A percentile compares a stretch with the other conserved stretches of the same genome.
Conservation (phyloP, 2,329 filamentous ascomycete species). For the Ustulina deusta region DNA sequence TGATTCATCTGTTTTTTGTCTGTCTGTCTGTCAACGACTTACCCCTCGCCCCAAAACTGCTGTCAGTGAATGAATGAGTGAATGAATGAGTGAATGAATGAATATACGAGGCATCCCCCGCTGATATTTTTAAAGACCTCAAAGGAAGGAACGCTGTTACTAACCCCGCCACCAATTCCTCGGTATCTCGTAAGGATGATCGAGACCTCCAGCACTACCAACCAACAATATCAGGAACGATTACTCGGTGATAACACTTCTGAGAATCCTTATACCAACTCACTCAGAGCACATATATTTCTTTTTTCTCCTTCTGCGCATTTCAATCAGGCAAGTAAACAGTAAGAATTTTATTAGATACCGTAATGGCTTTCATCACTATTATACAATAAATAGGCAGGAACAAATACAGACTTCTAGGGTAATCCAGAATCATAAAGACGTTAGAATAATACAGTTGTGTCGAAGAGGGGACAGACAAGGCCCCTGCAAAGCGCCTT, state of each 20-base stretch:
- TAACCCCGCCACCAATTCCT: neutral
- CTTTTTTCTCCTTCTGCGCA: neutral
- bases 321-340: neutral
- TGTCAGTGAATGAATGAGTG: too few relatives aligned
- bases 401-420: neutral
- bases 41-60: too few relatives aligned
- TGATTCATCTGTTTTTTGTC: too few relatives aligned
- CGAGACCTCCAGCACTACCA: too few relatives aligned
- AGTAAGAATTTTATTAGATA: neutral
- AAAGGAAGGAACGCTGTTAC: neutral
- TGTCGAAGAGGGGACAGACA: conserved; percentile 7
- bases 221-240: neutral
- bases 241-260: neutral
- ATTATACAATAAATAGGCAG: neutral
- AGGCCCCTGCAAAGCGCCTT: conserved; percentile 1
- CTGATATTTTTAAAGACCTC: too few relatives aligned
- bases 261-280: neutral
- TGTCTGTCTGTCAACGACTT: too few relatives aligned
- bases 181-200: neutral
- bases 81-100: too few relatives aligned
- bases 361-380: neutral
- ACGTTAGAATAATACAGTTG: conserved; percentile 30
- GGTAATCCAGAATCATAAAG: conserved; percentile 10
- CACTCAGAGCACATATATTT: neutral
- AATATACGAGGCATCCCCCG: too few relatives aligned